Evolutionary conservation across 2,329 filamentous ascomycete species (phyloP), one percentile per base, ranked within the genome.

Genomic region (Ascochyta lentis): DNA sequence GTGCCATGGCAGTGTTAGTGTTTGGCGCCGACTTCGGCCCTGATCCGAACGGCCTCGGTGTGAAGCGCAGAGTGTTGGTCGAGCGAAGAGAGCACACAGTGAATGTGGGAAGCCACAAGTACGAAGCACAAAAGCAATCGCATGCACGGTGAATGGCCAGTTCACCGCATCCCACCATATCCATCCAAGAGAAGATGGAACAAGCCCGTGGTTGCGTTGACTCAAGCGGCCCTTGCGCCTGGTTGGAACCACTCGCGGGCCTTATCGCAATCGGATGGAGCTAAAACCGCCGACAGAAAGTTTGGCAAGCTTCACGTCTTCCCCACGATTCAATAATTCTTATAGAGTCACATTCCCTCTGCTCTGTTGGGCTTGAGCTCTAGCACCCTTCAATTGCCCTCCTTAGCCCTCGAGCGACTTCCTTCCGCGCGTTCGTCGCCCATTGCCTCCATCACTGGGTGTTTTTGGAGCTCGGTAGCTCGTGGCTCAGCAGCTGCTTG

Each of bases 401-500:
- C 49, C 51, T 52, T 52, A 56, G 50, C 52, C 60, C 60, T 58
- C 54, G 52, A 57, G 61, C 65, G 57, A 60, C 58, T 54, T 46
- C 59, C 40, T 51, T 47, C 35, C 56, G 58, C 64, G 60, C 60
- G 57, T 58, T 60, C 58, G 58, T 59, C 60, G 58, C 59, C 58
- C 51, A 51, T 41, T 49, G 35, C 50, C 51, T 58, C 37, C 56
- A 38, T 40, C 50, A 50, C 54, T 54, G 60, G 56, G 42, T 50
- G 45, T 42, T 56, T 60, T 65, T 64, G 61, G 66, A 74, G 71
- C 71, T 71, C 59, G 52, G 64, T 61, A 68, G 69, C 70, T 70
- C 56, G 64, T 61, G 67, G 69, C 70, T 70, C 56, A 58, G 45
- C 62, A 54, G 60, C 61, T 68, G 63, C 67, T 65, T 65, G 64